These are phyloP conservation scores for Fraxinus americana DNA, from an alignment of 257 asterid genomes.

Conservation along the genomic window DNA sequence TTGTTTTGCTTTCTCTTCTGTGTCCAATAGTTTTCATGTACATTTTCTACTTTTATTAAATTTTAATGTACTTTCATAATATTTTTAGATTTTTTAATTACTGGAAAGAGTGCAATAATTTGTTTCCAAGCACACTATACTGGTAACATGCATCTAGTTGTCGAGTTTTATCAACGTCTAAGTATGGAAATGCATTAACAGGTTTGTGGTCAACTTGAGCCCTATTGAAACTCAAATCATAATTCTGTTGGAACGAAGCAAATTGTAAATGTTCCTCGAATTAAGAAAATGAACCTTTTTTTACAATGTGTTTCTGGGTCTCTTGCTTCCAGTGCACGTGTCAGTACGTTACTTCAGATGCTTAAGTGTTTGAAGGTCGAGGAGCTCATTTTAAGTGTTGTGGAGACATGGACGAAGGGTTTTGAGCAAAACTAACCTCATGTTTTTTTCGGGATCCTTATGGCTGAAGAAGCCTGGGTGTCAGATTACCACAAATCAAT, in stretches of 20 bases:
- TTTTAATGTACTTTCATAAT: background rate
- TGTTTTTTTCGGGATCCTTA: conserved; percentile 87
- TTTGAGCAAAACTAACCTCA: conserved; percentile 67
- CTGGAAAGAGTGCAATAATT: no score
- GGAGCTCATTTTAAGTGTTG: conserved; percentile 68
- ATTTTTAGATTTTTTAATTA: no score
- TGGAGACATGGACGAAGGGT: conserved; percentile 89
- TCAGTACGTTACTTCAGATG: conserved; percentile 54
- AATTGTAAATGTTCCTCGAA: no score
- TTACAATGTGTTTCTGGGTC: background rate
- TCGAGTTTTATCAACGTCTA: background rate
- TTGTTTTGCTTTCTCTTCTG: conserved; percentile 25
- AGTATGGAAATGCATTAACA: background rate
- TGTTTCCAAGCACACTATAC: no score
- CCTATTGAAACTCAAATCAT: no score
- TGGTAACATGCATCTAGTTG: background rate
- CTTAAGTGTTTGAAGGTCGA: conserved; percentile 69
- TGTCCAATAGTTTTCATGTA: background rate
- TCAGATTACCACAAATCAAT: conserved; percentile 28
- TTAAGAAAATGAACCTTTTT: background rate
- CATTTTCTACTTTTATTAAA: no score
- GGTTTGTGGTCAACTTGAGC: background rate
- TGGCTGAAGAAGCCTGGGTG: conserved; percentile 73
- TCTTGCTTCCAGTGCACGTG: background rate
- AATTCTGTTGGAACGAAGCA: no score